Evolutionary conservation across 176 grass and related monocot species (phyloP), one percentile per base, ranked within the genome.

Genomic region (Guadua angustifolia): DNA sequence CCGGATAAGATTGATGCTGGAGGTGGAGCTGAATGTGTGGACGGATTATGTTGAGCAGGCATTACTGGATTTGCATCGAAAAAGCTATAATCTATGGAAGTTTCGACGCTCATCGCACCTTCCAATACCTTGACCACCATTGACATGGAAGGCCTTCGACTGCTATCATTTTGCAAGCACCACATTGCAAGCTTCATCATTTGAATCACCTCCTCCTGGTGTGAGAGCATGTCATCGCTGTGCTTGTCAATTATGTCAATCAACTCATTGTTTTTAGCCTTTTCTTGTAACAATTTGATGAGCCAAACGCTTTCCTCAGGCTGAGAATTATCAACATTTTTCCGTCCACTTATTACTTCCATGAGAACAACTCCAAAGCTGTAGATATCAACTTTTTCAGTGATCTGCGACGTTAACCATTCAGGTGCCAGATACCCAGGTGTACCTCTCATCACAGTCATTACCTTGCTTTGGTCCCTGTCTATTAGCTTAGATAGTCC

Each of bases 401-500:
- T 78, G 51, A 85, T 85, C 22, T 33, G 52, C 12, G 64, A 78
- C 7, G 74, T 85, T 79, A 85, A 24, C 83, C 83, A 85, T 78
- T 85, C 74, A 71, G 83, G 83, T 39, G 83, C 83, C 74, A 85
- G 26, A 62, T 85, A 85, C 66, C 83, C 83, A 78, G 74, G 74
- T 60, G 83, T 85, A 51, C 74, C 74, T 50, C 83, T 85, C 83
- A 85, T 85, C 51, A 85, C 55, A 49, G 83, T 85, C 42, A 85
- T 47, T 70, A 85, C 65, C 32, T 85, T 85, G 83, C 83, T 85
- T 56, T 85, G 63, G 68, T 85, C 83, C 38, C 73, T 77, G 5
- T 85, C 83, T 58, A 85, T 85, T 69, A 85, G 73, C 73, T 84
- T 85, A n/a, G 83, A 82, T 71, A 82, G 17, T n/a, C 80, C 51